A percentile compares a stretch with the other conserved stretches of the same genome.
Evolutionary conservation across 73 alveolate species (phyloP).

Genomic region (Symbiodinium natans): DNA sequence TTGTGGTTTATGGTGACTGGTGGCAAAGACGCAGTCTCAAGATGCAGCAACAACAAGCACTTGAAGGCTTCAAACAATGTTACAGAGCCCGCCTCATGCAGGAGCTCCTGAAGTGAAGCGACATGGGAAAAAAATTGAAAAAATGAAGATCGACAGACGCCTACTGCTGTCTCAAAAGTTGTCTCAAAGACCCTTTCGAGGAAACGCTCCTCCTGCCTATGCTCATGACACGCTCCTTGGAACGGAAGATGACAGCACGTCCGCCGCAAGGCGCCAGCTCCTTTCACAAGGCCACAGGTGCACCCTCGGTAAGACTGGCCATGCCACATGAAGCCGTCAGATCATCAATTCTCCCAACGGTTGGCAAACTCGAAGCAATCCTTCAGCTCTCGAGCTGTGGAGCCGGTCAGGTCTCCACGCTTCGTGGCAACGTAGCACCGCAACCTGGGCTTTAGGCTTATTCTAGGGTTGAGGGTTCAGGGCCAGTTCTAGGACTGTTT

Average conservation of each 20-base stretch:
- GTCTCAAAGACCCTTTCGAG: background rate
- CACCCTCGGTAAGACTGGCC: too few species aligned
- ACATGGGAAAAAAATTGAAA: background rate
- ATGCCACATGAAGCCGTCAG: too few species aligned
- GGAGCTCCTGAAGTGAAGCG: background rate
- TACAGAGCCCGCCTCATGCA: background rate
- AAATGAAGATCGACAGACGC: background rate
- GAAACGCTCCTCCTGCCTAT: background rate
- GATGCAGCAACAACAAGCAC: background rate
- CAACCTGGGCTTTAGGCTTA: background rate
- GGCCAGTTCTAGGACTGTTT: too few species aligned
- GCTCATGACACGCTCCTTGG: constrained; percentile 18
- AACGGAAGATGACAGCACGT: constrained; percentile 82
- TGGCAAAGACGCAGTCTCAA: too few species aligned
- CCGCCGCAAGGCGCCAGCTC: constrained; percentile 81
- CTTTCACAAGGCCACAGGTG: background rate
- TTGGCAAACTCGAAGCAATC: background rate
- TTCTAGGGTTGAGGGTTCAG: background rate
- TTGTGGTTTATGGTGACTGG: too few species aligned
- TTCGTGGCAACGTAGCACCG: constrained; percentile 84
- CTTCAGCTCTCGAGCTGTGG: constrained; percentile 62
- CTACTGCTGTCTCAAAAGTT: too few species aligned
- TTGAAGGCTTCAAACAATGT: background rate
- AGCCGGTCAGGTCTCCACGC: constrained; percentile 69
- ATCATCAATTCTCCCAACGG: too few species aligned